Evolutionary conservation across 768 basidiomycete genomes (phyloP), one percentile per base, ranked within the genome.

Genomic region (Hygrophoropsis aurantiaca): DNA sequence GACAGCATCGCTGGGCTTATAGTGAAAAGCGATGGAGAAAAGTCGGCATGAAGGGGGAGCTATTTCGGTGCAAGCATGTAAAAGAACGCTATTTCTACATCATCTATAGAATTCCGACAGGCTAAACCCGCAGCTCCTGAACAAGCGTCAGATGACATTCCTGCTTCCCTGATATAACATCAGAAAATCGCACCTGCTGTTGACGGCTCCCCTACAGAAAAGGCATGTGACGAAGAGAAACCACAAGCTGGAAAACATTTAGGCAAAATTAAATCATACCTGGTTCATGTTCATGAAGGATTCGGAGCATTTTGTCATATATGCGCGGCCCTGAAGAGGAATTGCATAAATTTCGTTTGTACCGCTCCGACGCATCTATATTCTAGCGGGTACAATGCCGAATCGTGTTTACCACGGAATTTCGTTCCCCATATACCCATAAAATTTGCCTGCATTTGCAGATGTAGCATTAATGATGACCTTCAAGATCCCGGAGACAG

Each of bases 401-500:
- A 30, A 30, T 30, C 7, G 44, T 39, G 32, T 30, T 35, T 25
- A 45, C 33, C 49, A 44, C 16, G 46, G 40, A 52, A 42, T 44
- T 1, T 18, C 35, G 23, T 50, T 45, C 1, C 51, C 35, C 13
- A 26, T 44, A 18, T 37, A 40, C 30, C 35, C 11, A n/a, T 46
- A 36, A 44, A 47, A 47, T 20, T 54, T 60, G 43, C 46, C 49
- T 39, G 46, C 42, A 10, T 54, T 32, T n/a, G 40, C 42, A 5
- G 32, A 35, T 38, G 26, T 40, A 9, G 32, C 33, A 13, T 25
- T 45, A 25, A 37, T 49, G 11, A 49, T 35, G 11, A 47, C 36
- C 16, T 41, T 27, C 35, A 70, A 19, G 33, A 66, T 52, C 20
- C 50, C 49, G 8, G 52, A 45, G 1, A 67, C 66, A 43, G 61